Percentiles rank a stretch among this genome's conserved stretches.
These are phyloP conservation scores for Moringa oleifera DNA, from an alignment of 345 rosid genomes.

Conservation along the genomic window DNA sequence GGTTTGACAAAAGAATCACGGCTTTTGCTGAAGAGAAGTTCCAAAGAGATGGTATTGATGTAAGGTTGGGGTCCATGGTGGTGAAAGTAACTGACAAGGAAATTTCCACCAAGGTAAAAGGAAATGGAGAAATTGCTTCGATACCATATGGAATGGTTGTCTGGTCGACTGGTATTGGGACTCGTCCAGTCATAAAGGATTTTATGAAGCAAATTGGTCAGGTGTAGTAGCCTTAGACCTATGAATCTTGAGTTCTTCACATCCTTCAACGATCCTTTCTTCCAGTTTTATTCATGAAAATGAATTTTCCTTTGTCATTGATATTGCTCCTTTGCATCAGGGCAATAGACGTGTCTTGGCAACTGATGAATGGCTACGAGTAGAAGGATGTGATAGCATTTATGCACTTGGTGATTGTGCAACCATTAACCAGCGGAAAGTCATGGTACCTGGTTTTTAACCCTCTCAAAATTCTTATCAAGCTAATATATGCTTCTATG, in stretches of 20 bases:
- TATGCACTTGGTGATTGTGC: slow-evolving; percentile 99
- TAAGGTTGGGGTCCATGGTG: slow-evolving; percentile 94
- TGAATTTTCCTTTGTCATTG: background rate
- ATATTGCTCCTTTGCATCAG: slow-evolving; percentile 22
- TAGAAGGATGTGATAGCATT: slow-evolving; percentile 59
- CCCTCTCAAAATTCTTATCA: background rate
- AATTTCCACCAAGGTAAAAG: slow-evolving; percentile 70
- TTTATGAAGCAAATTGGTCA: slow-evolving; percentile 94
- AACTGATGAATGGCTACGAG: slow-evolving; percentile 96
- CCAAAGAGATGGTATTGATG: slow-evolving; percentile 81
- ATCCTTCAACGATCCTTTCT: background rate
- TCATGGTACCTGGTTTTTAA: slow-evolving; percentile 55
- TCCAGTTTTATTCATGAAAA: background rate
- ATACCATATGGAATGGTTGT: slow-evolving; percentile 94
- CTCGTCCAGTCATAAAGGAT: slow-evolving; percentile 73
- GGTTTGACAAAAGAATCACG: slow-evolving; percentile 99
- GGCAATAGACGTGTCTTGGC: slow-evolving; percentile 84
- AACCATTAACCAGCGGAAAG: slow-evolving; percentile 91
- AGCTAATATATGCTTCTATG: background rate
- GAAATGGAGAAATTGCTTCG: slow-evolving; percentile 45
- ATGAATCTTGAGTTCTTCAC: slow-evolving; percentile 11
- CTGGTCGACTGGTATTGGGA: slow-evolving; percentile 99
- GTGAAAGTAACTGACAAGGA: slow-evolving; percentile 68
- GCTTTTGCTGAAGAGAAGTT: slow-evolving; percentile 91
- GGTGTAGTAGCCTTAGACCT: slow-evolving; percentile 36